Base-by-base conservation (phyloP, 2,329 filamentous ascomycete species). In the Clonostachys rhizophaga region DNA sequence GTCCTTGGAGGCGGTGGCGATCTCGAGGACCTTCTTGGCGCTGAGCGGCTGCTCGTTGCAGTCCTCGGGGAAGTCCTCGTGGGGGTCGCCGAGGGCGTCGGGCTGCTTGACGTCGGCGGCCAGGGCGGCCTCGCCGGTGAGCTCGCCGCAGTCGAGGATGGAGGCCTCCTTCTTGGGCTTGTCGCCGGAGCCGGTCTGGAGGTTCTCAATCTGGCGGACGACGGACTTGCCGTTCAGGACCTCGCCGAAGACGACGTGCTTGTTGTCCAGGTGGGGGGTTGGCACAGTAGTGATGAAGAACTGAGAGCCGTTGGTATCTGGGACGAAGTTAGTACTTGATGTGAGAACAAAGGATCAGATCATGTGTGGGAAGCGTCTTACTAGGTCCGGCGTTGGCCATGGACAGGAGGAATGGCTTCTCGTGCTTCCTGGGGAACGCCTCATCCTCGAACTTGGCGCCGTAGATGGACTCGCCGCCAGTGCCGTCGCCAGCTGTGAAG, bases 381-480 rank as follows among this genome's bases (percentile, higher is more conserved):
- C 87, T 89, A 42, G 91, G 89, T 42, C 94, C 94, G 54, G 94
- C 92, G 65, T 99, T 99, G 60, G 94, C 94, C 94, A 99, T 99
- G 64, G 89, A 95, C 52, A 99, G 78, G 55, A 97, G 75, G 75
- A 96, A 96, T 2, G 94, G 91, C 59, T 86, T 87, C 59, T 95
- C 89, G 65, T 99, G 94, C 78, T 95, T 91, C 63, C 86, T 73
- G 46, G 89, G 80, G 63, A 99, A 97, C 68, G 95, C 95, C 79
- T 99, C 92, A 60, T 99, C 92, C 59, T 89, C 88, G 60, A 99
- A 99, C 74, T 96, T 97, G 66, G 87, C 87, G 62, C 92, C 92
- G 64, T 97, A 99, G 68, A 99, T 97, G 54, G 88, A 94, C 74
- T 97, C 94, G 61, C 92, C 92, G 54, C 92, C 92, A 24, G 92